Conservation (phyloP, 2,329 filamentous ascomycete genomes). For the Curvularia verruculosa region DNA sequence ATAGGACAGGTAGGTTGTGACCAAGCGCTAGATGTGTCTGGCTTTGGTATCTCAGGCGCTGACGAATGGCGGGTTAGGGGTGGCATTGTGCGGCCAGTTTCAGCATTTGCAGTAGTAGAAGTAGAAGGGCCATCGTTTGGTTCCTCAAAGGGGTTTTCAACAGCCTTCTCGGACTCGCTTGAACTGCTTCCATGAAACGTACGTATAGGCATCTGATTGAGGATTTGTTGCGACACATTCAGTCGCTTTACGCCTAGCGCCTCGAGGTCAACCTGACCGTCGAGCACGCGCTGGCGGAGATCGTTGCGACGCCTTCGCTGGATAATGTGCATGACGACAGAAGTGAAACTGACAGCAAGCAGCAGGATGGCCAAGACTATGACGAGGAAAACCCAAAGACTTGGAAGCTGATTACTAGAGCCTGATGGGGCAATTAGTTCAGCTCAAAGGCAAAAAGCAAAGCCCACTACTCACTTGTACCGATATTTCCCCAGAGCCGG, state of each 20-base stretch:
- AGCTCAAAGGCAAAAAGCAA: constrained; percentile 3
- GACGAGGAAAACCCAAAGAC: constrained; percentile 79
- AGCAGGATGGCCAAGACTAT: constrained; percentile 74
- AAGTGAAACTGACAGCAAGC: constrained; percentile 69
- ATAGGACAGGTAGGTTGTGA: constrained; percentile 88
- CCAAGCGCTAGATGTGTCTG: constrained; percentile 46
- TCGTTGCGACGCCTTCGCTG: constrained; percentile 72
- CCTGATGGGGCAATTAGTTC: constrained; percentile 14
- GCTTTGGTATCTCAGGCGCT: constrained; percentile 20
- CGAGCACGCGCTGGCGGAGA: constrained; percentile 72
- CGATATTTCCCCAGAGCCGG: constrained; percentile 59
- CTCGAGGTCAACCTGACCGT: constrained; percentile 85
- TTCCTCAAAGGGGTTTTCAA: constrained; percentile 16
- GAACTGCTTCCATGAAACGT: constrained; percentile 62
- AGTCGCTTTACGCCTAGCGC: constrained; percentile 82
- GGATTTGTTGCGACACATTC: constrained; percentile 72
- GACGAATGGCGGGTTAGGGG: constrained; percentile 27
- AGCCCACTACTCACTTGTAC: constrained; percentile 47
- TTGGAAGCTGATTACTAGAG: constrained; percentile 67
- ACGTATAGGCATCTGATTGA: constrained; percentile 78
- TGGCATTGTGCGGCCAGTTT: constrained; percentile 23
- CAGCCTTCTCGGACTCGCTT: constrained; percentile 26
- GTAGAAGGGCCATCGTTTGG: constrained; percentile 18
- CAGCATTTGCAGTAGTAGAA: constrained; percentile 20
- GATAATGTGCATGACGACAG: constrained; percentile 74